phyloP scores from a whole-genome alignment of 306 rosid species.

The Astragalus membranaceus region DNA sequence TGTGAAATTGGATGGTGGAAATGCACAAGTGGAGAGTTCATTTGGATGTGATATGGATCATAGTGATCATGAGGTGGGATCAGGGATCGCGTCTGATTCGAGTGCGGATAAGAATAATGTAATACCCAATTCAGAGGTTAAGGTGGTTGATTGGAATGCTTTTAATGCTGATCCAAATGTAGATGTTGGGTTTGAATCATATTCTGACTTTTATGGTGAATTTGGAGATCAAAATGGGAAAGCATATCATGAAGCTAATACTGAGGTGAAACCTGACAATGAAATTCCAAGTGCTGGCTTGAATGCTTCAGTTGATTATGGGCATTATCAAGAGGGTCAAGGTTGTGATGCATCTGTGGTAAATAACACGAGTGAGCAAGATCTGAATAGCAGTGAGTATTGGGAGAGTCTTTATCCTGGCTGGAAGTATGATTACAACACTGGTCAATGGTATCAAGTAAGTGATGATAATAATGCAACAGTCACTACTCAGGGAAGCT shows the following conservation, averaged over 20 bases:
- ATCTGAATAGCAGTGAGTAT: constrained; percentile 38
- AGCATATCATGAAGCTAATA: constrained; percentile 12
- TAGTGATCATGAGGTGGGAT: constrained; percentile 27
- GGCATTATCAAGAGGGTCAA: constrained; percentile 41
- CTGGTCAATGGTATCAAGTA: constrained; percentile 76
- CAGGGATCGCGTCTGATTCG: constrained; percentile 16
- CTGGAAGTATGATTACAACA: constrained; percentile 59
- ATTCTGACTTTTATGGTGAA: constrained; percentile 63
- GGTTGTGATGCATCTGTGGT: constrained; percentile 30
- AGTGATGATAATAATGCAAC: constrained; percentile 29
- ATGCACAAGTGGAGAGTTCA: constrained; percentile 28
- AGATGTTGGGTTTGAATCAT: constrained; percentile 49
- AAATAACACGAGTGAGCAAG: constrained; percentile 38
- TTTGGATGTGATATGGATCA: constrained; percentile 16
- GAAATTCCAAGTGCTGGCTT: constrained; percentile 31
- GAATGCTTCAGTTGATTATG: constrained; percentile 27
- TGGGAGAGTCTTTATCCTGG: constrained; percentile 95
- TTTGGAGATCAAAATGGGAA: constrained; percentile 39
- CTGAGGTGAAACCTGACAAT: constrained; percentile 23
- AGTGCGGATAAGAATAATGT: constrained; percentile 16
- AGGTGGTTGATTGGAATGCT: constrained; percentile 77
- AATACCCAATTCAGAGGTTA: constrained; percentile 36
- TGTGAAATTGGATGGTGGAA: constrained; percentile 27
- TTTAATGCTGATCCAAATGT: constrained; percentile 57
- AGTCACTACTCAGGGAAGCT: constrained; percentile 20